Conservation (phyloP, 768 basidiomycete species). For the Russula olivacea region DNA sequence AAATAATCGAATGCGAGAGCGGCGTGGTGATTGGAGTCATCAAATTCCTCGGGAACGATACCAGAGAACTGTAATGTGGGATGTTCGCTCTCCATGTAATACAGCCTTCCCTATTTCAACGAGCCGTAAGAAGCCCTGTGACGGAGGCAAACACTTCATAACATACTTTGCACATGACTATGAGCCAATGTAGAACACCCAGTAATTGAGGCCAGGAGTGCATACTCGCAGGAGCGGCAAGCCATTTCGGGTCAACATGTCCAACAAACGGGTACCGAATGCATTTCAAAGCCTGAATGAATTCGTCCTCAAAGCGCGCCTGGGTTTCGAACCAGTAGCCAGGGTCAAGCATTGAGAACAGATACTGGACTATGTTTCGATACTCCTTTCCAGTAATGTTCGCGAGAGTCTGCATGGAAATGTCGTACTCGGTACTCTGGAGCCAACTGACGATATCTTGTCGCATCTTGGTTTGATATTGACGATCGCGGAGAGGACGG, state of each 20-base stretch:
- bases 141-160: background rate
- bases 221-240: constrained; percentile 82
- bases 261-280: constrained; percentile 77
- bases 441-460: constrained; percentile 74
- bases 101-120: constrained; percentile 29
- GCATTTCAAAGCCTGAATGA: constrained; percentile 65
- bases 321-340: constrained; percentile 51
- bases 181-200: constrained; percentile 90
- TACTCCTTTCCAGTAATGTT: constrained; percentile 87
- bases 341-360: constrained; percentile 68
- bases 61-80: constrained; percentile 59
- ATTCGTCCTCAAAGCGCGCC: constrained; percentile 73
- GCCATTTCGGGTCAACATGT: constrained; percentile 76
- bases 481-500: constrained; percentile 69
- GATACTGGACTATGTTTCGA: constrained; percentile 73
- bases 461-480: constrained; percentile 69
- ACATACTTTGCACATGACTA: constrained; percentile 73
- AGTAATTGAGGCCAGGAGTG: constrained; percentile 90
- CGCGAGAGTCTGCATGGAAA: constrained; percentile 59
- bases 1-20: constrained; percentile 76
- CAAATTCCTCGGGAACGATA: constrained; percentile 68
- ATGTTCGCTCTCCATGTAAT: constrained; percentile 57
- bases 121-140: constrained; percentile 1
- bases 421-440: constrained; percentile 56
- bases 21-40: constrained; percentile 64